These are phyloP conservation scores for Rhinocladiella mackenziei DNA, from an alignment of 2,329 filamentous ascomycete genomes.

Conservation along the genomic window DNA sequence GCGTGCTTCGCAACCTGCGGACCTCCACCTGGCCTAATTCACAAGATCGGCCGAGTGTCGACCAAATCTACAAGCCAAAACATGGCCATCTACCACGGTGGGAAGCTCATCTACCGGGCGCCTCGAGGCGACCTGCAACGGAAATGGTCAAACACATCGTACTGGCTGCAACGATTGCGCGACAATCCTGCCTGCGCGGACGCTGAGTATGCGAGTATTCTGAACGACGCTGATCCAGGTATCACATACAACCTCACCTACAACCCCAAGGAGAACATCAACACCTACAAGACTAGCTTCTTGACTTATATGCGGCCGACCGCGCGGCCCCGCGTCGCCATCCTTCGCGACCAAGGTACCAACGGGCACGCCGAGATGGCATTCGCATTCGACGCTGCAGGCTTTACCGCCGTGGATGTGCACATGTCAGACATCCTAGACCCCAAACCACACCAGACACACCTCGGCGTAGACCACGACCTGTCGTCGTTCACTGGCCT, in stretches of 20 bases:
- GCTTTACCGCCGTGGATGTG: slow-evolving; percentile 86
- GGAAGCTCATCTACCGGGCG: slow-evolving; percentile 64
- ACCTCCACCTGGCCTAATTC: slow-evolving; percentile 73
- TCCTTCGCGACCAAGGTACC: slow-evolving; percentile 90
- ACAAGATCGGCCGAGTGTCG: slow-evolving; percentile 75
- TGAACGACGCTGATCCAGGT: slow-evolving; percentile 73
- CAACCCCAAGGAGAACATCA: slow-evolving; percentile 65
- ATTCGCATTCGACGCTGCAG: slow-evolving; percentile 86
- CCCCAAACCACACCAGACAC: slow-evolving; percentile 17
- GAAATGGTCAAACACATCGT: slow-evolving; percentile 83
- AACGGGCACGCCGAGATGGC: slow-evolving; percentile 98
- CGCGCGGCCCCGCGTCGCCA: slow-evolving; percentile 73
- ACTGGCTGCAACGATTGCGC: slow-evolving; percentile 83
- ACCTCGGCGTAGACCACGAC: slow-evolving; percentile 70
- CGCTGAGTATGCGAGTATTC: slow-evolving; percentile 70
- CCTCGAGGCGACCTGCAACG: slow-evolving; percentile 72
- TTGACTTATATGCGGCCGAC: slow-evolving; percentile 59
- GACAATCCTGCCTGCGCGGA: slow-evolving; percentile 87
- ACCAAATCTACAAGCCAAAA: slow-evolving; percentile 63
- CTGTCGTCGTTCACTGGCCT: slow-evolving; percentile 80
- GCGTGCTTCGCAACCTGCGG: slow-evolving; percentile 88
- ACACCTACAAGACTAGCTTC: slow-evolving; percentile 37
- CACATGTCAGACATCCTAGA: slow-evolving; percentile 80
- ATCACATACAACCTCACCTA: slow-evolving; percentile 79
- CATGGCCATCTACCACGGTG: slow-evolving; percentile 69